A percentile compares a stretch with the other conserved stretches of the same genome.
Conservation (phyloP, 371 early-diverging fungal species). For the Coemansia sp. region DNA sequence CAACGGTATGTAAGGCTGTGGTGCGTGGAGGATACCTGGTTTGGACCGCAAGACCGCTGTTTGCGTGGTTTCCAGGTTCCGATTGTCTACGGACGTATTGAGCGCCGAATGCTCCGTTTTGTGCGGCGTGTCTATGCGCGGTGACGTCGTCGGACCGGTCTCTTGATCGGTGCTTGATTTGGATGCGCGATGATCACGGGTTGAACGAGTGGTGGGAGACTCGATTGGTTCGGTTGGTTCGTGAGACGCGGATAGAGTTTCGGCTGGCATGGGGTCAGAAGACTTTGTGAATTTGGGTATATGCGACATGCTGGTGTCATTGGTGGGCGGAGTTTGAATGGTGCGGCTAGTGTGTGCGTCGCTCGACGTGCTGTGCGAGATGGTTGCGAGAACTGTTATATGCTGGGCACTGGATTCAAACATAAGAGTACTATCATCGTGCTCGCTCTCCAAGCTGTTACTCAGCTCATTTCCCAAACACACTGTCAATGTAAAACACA, state of each 20-base stretch:
- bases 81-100: background rate
- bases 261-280: background rate
- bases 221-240: background rate
- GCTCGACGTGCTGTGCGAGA: no score
- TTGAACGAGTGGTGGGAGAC: background rate
- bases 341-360: no score
- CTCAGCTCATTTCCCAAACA: background rate
- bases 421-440: background rate
- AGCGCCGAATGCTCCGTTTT: background rate
- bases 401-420: background rate
- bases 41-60: background rate
- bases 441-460: background rate
- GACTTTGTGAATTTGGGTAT: no score
- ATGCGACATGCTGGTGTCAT: no score
- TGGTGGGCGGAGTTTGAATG: no score
- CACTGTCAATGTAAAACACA: background rate
- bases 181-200: background rate
- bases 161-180: background rate
- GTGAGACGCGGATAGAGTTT: background rate
- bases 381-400: no score
- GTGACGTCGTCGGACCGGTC: background rate
- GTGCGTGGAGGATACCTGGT: background rate
- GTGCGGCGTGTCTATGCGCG: background rate
- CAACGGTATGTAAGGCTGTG: background rate
- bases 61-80: background rate